Percentiles rank a stretch among this genome's conserved stretches.
Conservation (phyloP, 345 rosid species). For the Lenwebbia sp. region DNA sequence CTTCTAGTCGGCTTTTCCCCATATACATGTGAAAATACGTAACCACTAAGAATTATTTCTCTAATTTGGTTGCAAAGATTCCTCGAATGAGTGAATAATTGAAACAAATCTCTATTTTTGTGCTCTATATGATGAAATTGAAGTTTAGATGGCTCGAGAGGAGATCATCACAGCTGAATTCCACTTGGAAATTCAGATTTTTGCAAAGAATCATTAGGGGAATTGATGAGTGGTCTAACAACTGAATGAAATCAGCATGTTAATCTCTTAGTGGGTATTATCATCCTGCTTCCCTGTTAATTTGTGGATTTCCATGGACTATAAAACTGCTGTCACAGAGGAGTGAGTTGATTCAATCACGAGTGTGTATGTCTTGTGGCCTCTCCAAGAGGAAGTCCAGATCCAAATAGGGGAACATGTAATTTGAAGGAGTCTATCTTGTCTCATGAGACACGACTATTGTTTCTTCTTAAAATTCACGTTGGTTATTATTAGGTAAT, state of each 20-base stretch:
- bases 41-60: background rate
- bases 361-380: too few species aligned
- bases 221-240: background rate
- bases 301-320: background rate
- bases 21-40: background rate
- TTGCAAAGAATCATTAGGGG: background rate
- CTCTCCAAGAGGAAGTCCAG: background rate
- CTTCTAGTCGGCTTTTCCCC: background rate
- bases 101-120: background rate
- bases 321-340: background rate
- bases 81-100: background rate
- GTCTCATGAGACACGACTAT: background rate
- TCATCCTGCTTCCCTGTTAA: background rate
- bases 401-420: background rate
- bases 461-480: background rate
- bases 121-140: background rate
- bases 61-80: background rate
- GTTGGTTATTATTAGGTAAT: background rate
- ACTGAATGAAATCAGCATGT: background rate
- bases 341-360: background rate
- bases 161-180: background rate
- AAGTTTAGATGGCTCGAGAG: background rate
- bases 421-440: background rate
- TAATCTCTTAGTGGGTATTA: background rate
- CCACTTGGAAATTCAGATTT: background rate